Conservation (phyloP, 306 rosid species). For the Vicia villosa region DNA sequence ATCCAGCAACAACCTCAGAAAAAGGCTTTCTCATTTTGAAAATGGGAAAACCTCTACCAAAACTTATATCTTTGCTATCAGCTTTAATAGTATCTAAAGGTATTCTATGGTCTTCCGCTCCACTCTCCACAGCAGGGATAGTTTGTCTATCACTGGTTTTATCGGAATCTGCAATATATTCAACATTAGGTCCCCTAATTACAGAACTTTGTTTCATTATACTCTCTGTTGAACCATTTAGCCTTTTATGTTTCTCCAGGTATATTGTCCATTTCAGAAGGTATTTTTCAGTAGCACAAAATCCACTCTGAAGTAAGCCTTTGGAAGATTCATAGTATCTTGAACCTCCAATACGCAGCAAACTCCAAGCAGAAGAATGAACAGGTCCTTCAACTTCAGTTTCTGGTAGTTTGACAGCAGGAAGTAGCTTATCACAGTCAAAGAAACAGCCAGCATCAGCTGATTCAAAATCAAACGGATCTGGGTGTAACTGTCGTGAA, state of each 20-base stretch:
- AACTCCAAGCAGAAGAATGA: conserved; percentile 74
- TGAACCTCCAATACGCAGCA: conserved; percentile 83
- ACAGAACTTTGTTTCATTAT: conserved; percentile 46
- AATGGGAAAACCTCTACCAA: conserved; percentile 72
- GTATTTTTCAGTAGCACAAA: conserved; percentile 68
- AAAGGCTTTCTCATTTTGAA: conserved; percentile 85
- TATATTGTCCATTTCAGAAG: conserved; percentile 69
- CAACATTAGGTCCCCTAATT: conserved; percentile 45
- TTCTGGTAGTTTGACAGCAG: conserved; percentile 70
- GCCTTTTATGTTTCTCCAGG: conserved; percentile 49
- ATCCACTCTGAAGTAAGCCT: conserved; percentile 94
- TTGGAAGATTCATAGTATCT: conserved; percentile 82
- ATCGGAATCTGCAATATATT: conserved; percentile 46
- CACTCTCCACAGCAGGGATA: conserved; percentile 48
- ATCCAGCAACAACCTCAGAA: conserved; percentile 97
- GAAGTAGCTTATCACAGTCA: conserved; percentile 85
- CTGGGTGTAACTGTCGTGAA: conserved; percentile 63
- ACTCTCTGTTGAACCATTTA: conserved; percentile 47
- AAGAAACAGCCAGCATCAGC: conserved; percentile 66
- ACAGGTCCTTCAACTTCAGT: conserved; percentile 53
- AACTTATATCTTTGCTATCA: conserved; percentile 63
- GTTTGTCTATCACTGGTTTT: conserved; percentile 42
- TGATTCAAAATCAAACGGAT: conserved; percentile 91
- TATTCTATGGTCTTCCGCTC: conserved; percentile 48
- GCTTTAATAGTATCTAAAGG: conserved; percentile 46